Conservation (phyloP, 192 early-diverging fungal genomes). For the Coemansia reversa region DNA sequence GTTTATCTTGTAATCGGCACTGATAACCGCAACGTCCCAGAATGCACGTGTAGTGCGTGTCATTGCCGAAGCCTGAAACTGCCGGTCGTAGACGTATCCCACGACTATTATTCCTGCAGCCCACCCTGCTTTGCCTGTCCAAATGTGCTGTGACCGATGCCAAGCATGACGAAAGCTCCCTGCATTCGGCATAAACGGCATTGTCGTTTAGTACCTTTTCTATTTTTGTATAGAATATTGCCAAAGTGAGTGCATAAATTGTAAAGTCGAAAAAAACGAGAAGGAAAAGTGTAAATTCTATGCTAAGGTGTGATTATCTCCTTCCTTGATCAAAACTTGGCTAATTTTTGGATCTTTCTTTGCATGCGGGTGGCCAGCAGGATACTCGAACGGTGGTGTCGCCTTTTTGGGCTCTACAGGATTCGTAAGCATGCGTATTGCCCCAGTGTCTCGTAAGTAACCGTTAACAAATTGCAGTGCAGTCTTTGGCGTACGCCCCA, state of each 20-base stretch:
- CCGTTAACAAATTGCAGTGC: slow-evolving; percentile 22
- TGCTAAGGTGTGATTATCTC: too few species aligned
- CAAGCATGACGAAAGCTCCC: neutral
- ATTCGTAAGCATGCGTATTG: slow-evolving; percentile 18
- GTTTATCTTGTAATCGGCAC: slow-evolving; percentile 77
- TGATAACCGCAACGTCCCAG: slow-evolving; percentile 29
- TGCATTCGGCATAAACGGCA: neutral
- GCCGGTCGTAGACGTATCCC: slow-evolving; percentile 43
- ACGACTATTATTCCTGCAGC: slow-evolving; percentile 7
- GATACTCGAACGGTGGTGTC: slow-evolving; percentile 41
- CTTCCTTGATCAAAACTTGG: neutral
- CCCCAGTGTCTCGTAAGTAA: slow-evolving; percentile 14
- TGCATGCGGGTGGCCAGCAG: slow-evolving; percentile 9
- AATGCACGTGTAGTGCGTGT: slow-evolving; percentile 47
- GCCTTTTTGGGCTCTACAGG: slow-evolving; percentile 14
- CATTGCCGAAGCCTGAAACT: slow-evolving; percentile 41
- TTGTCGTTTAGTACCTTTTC: neutral
- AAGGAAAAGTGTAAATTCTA: neutral
- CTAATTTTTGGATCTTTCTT: too few species aligned
- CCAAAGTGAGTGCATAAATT: neutral
- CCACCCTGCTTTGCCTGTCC: slow-evolving; percentile 6
- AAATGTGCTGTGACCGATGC: neutral
- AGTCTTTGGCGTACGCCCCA: slow-evolving; percentile 10
- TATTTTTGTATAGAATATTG: neutral
- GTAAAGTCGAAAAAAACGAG: neutral